Evolutionary conservation across 139 green algal genomes (phyloP).

Genomic region (Chlorella sp.): DNA sequence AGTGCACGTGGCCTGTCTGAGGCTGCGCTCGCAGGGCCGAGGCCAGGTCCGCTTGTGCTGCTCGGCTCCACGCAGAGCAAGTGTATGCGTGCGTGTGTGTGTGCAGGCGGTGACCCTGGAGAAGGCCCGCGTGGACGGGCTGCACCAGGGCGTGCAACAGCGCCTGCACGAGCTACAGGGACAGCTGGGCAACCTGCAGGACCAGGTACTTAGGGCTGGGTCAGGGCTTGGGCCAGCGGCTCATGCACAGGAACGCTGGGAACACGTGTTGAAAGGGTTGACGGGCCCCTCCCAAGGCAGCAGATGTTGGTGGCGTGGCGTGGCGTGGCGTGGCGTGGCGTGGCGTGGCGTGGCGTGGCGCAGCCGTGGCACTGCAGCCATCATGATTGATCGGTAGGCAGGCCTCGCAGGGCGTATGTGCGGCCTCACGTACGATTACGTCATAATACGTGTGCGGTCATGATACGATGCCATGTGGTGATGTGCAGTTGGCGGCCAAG

Average conservation of each 20-base stretch:
- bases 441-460: neutral
- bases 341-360: neutral
- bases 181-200: neutral
- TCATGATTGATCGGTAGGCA: no score
- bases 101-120: neutral
- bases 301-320: neutral
- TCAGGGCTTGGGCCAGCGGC: no score
- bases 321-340: neutral
- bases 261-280: no score
- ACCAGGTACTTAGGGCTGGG: no score
- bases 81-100: neutral
- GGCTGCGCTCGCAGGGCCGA: no score
- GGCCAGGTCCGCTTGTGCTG: no score
- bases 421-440: neutral
- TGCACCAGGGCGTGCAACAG: neutral
- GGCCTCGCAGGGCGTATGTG: no score
- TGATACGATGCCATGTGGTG: neutral
- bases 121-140: neutral
- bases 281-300: neutral
- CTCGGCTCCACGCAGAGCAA: neutral
- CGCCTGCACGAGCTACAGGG: neutral
- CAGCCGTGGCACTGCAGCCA: neutral
- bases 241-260: no score
- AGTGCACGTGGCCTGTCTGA: no score
- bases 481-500: neutral